These are phyloP conservation scores for Delitschia confertaspora DNA, from an alignment of 495 filamentous ascomycete genomes.

Conservation along the genomic window DNA sequence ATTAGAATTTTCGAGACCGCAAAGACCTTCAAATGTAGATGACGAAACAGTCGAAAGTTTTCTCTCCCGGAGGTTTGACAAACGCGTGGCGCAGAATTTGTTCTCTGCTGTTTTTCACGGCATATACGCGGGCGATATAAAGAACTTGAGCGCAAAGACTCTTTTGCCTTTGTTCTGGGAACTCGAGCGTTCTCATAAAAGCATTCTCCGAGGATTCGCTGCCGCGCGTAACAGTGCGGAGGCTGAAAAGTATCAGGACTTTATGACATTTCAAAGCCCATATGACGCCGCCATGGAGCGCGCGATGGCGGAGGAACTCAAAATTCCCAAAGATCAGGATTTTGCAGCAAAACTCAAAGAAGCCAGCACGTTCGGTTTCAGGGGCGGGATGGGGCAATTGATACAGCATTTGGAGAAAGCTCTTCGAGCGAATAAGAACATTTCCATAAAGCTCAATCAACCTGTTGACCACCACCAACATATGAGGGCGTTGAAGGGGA, in stretches of 20 bases:
- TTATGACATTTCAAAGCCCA: neutral
- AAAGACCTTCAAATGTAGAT: slow-evolving; percentile 25
- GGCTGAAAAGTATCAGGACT: no score
- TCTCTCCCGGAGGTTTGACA: slow-evolving; percentile 47
- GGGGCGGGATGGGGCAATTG: slow-evolving; percentile 49
- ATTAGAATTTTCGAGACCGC: slow-evolving; percentile 47
- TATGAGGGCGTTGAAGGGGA: no score
- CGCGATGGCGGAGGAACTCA: slow-evolving; percentile 1
- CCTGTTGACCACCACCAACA: slow-evolving; percentile 34
- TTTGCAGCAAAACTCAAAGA: slow-evolving; percentile 21
- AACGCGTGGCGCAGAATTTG: slow-evolving; percentile 60
- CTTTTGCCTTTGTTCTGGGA: slow-evolving; percentile 48
- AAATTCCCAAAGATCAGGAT: slow-evolving; percentile 9
- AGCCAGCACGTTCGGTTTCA: slow-evolving; percentile 53
- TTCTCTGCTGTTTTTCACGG: slow-evolving; percentile 76
- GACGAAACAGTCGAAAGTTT: slow-evolving; percentile 73
- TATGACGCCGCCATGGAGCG: neutral
- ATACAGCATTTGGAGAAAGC: slow-evolving; percentile 39
- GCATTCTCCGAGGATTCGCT: slow-evolving; percentile 25
- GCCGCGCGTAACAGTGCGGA: no score
- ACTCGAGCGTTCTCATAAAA: slow-evolving; percentile 40
- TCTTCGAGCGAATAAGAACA: slow-evolving; percentile 41
- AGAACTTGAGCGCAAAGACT: slow-evolving; percentile 62
- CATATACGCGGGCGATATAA: slow-evolving; percentile 87
- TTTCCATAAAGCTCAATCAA: slow-evolving; percentile 44